A percentile compares a stretch with the other conserved stretches of the same genome.
Conservation (phyloP, 83 land plant species). For the Diphasiastrum complanatum region DNA sequence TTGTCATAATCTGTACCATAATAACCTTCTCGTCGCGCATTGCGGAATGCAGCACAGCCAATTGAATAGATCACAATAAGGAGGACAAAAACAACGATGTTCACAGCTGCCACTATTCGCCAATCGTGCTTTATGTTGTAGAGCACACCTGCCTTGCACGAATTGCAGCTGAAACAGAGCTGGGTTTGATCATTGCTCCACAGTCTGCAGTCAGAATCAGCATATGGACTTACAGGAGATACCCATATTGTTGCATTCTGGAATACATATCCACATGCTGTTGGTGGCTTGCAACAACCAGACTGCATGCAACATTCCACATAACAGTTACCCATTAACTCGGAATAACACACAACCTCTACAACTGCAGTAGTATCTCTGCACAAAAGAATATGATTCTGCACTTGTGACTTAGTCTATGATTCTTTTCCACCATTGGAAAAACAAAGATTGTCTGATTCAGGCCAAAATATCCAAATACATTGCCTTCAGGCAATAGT, state of each 20-base stretch:
- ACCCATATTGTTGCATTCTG: conserved; percentile 51
- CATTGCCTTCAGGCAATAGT: no score
- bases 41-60: conserved; percentile 58
- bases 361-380: background rate
- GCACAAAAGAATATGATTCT: no score
- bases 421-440: no score
- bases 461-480: no score
- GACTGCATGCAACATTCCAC: conserved; percentile 38
- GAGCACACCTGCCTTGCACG: conserved; percentile 82
- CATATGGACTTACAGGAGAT: conserved; percentile 21
- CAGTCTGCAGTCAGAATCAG: conserved; percentile 46
- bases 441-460: no score
- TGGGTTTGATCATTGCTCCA: conserved; percentile 54
- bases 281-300: conserved; percentile 92
- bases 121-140: conserved; percentile 55
- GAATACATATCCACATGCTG: conserved; percentile 47
- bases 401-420: no score
- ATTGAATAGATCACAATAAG: conserved; percentile 62
- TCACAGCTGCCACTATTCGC: conserved; percentile 67
- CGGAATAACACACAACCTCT: background rate
- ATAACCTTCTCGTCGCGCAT: no score
- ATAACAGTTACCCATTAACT: background rate
- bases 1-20: no score
- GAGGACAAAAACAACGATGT: conserved; percentile 58
- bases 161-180: conserved; percentile 67